Conservation (phyloP, 202 grass and related monocot species). For the Panicum hallii region DNA sequence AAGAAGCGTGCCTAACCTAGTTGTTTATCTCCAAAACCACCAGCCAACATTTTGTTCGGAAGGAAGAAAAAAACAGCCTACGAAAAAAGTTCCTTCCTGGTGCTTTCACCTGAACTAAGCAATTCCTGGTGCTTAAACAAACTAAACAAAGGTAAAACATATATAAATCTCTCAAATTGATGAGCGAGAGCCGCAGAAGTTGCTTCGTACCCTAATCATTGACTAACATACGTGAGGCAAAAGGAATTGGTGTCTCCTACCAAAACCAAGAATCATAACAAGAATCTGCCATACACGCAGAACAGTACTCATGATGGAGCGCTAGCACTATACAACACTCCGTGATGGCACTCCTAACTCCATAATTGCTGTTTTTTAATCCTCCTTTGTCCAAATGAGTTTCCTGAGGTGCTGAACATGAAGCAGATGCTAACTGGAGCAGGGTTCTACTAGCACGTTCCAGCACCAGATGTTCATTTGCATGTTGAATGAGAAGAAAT, state of each 20-base stretch:
- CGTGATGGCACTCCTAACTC: conserved; percentile 18
- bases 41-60: not conserved
- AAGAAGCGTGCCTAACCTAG: not conserved
- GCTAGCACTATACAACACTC: not conserved
- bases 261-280: conserved; percentile 14
- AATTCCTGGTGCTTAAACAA: conserved; percentile 4
- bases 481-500: conserved; percentile 23
- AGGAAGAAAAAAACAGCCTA: not conserved
- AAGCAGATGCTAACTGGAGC: conserved; percentile 45
- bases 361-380: conserved; percentile 48
- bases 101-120: conserved; percentile 52
- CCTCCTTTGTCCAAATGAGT: not conserved
- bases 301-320: conserved; percentile 24
- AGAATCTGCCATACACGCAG: conserved; percentile 1
- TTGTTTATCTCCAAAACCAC: conserved; percentile 11
- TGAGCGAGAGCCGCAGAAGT: not conserved
- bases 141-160: not conserved
- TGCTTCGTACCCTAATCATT: conserved; percentile 24
- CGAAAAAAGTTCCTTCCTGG: conserved; percentile 8
- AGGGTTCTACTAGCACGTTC: conserved; percentile 38
- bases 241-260: conserved; percentile 31
- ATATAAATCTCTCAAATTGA: not conserved
- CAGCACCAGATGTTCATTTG: conserved; percentile 7
- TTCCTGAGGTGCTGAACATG: not conserved
- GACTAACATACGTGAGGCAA: conserved; percentile 25